Base-by-base conservation (phyloP, 2,329 filamentous ascomycete genomes). In the Colletotrichum higginsianum region DNA sequence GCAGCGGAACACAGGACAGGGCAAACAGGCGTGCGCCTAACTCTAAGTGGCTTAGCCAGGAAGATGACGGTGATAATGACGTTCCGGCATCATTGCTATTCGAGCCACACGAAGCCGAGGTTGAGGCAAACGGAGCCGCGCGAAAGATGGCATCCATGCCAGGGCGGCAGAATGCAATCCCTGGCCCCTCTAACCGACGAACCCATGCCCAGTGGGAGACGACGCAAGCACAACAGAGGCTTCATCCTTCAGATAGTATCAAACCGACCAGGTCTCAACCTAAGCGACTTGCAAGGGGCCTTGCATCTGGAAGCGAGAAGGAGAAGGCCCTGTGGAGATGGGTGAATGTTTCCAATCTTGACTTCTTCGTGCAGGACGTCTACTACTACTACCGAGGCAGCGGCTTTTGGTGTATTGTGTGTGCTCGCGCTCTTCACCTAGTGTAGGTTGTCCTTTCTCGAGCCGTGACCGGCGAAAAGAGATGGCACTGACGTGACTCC, bases 251-350 rank as follows among this genome's bases (percentile, higher is more conserved):
- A 21, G 79, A 82, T 16, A 75, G 73, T 38, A 77, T 77, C 58
- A 74, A 75, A 12, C 67, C 75, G 21, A 44, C 72, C 2, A 46
- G 74, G 44, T 50, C 75, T 38, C 74, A 79, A n/a, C 76, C 78
- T 62, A 75, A 79, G 74, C 74, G 80, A 30, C n/a, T 81, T 49
- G 47, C 76, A 76, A 70, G 77, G 77, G 73, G 76, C 55, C 67
- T 77, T 18, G 67, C 80, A 23, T 74, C 79, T 1, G 82, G 81
- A 12, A 82, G 79, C 63, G 83, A 84, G 15, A 91, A 91, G 80
- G 93, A 96, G 78, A 93, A 92, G 80, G 95, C 95, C 4, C 90
- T 97, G 85, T 98, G 94, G 92, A 89, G 94, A 82, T 98, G 95
- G 93, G 94, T 94, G 66, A 98, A 98, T 78, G 94, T 96, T 68